Base-by-base conservation (phyloP, 129 eudicot species). In the Smallanthus sonchifolius region DNA sequence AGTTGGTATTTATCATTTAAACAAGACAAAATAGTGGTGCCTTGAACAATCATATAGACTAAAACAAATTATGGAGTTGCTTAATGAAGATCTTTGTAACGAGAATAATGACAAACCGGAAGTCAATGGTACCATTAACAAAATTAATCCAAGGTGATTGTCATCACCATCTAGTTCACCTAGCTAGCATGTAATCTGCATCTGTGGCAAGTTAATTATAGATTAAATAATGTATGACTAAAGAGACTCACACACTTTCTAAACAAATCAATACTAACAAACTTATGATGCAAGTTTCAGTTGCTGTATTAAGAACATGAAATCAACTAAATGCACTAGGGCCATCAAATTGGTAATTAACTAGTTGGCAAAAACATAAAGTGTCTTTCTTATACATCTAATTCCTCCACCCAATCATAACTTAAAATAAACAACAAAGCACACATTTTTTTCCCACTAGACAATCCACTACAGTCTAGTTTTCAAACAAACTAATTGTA, bases 381-480 rank as follows among this genome's bases (percentile, higher is more conserved):
- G 75, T 30, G 67, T 67, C 35, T 16, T 24, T 24, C 30, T 24
- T 24, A 24, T 0, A 24, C 30, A 24, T 24, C 30, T 24, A 24
- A 24, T 24, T n/a, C 62, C 45, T 54, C 67, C 74, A 66, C 67
- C 37, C 44, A 39, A 66, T 54, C 36, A 40, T 76, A 52, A 76
- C n/a, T n/a, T n/a, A n/a, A n/a, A n/a, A n/a, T n/a, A n/a, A 24
- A 24, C 30, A 24, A 24, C 30, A 24, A 24, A 24, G 1, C 30
- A 37, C 30, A 32, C 71, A n/a, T 2, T 2, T 3, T 14, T n/a
- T 14, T 48, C 4, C 57, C 39, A 72, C 38, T 38, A 47, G 28
- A 16, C 6, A 19, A 72, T 38, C 20, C 65, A 40, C 49, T 44
- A 67, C 20, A 66, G 37, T 66, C 37, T 39, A 42, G 32, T 11